phyloP scores from a whole-genome alignment of 1,284 basidiomycete genomes.

The Malassezia pachydermatis region DNA sequence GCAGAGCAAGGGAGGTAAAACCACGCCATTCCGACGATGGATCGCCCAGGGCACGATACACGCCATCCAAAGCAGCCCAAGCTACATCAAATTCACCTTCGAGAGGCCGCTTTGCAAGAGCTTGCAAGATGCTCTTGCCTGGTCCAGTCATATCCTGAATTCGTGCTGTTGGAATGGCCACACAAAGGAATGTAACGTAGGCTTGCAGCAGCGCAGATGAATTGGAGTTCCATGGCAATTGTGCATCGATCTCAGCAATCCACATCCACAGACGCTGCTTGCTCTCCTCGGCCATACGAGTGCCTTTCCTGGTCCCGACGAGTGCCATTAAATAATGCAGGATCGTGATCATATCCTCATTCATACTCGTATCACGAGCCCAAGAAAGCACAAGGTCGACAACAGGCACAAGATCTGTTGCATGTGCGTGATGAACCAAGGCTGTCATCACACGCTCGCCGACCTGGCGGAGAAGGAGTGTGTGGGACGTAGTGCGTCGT shows the following conservation, averaged over 20 bases:
- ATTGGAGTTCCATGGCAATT: neutral
- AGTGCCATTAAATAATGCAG: constrained; percentile 32
- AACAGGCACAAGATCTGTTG: constrained; percentile 24
- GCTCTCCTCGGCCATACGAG: constrained; percentile 26
- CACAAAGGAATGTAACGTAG: constrained; percentile 21
- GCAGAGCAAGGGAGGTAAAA: constrained; percentile 39
- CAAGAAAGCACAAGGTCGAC: constrained; percentile 20
- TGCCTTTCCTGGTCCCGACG: constrained; percentile 39
- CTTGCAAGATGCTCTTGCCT: constrained; percentile 13
- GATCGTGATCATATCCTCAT: constrained; percentile 16
- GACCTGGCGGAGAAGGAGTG: neutral
- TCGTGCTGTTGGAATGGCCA: constrained; percentile 34
- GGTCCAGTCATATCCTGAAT: constrained; percentile 41
- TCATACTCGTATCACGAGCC: neutral
- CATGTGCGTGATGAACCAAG: constrained; percentile 36
- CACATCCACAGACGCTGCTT: constrained; percentile 30
- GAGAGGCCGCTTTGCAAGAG: constrained; percentile 16
- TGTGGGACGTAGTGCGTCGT: neutral
- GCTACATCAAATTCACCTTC: constrained; percentile 9
- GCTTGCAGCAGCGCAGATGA: neutral
- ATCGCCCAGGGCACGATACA: constrained; percentile 31
- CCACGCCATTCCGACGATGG: constrained; percentile 29
- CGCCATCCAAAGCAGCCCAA: constrained; percentile 31
- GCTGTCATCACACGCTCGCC: constrained; percentile 33
- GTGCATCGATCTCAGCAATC: constrained; percentile 20